phyloP scores from a whole-genome alignment of 1,284 basidiomycete species.

The Omphalotus olearius region DNA sequence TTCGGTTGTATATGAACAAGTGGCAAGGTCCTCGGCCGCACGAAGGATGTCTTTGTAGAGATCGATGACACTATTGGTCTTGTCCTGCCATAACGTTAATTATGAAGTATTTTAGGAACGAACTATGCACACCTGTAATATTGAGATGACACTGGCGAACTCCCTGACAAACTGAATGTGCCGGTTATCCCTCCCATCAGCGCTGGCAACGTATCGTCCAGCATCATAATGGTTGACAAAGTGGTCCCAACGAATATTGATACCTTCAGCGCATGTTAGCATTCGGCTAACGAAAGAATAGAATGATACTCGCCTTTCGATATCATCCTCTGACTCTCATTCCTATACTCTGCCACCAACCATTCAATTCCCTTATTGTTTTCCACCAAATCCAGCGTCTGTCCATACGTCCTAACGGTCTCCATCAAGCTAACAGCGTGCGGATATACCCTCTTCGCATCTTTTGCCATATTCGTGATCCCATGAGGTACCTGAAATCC shows the following conservation, averaged over 20 bases:
- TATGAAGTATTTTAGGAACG: background rate
- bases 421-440: constrained; percentile 99
- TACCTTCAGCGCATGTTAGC: constrained; percentile 44
- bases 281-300: background rate
- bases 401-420: constrained; percentile 93
- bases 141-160: constrained; percentile 88
- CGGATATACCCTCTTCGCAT: constrained; percentile 96
- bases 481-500: constrained; percentile 94
- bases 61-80: constrained; percentile 91
- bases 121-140: constrained; percentile 62
- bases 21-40: constrained; percentile 82
- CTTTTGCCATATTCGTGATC: constrained; percentile 94
- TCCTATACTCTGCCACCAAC: constrained; percentile 89
- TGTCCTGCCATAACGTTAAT: constrained; percentile 58
- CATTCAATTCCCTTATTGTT: constrained; percentile 88
- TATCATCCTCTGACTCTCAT: constrained; percentile 89
- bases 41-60: constrained; percentile 84
- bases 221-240: constrained; percentile 92
- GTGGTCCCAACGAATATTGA: constrained; percentile 95
- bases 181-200: constrained; percentile 80
- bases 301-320: constrained; percentile 56
- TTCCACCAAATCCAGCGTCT: constrained; percentile 88
- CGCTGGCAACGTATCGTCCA: constrained; percentile 63
- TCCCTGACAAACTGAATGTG: constrained; percentile 94
- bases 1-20: constrained; percentile 81